Evolutionary conservation across 495 filamentous ascomycete species (phyloP).

Genomic region (Delitschia confertaspora): DNA sequence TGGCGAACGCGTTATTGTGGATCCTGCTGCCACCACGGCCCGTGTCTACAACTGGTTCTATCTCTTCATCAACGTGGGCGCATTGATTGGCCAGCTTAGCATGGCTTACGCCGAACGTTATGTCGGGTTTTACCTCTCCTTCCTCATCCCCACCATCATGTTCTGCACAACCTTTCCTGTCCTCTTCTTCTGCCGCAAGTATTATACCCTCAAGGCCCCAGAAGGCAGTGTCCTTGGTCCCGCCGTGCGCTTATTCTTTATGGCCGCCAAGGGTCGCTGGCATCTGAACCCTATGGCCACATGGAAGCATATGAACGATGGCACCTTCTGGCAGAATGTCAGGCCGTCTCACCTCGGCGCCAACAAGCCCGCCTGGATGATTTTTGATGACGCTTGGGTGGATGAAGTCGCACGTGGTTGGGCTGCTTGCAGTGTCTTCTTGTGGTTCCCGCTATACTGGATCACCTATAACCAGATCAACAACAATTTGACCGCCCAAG

Average conservation of each 20-base stretch:
- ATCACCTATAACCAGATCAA: constrained; percentile 50
- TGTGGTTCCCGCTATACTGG: constrained; percentile 55
- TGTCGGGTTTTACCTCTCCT: constrained; percentile 67
- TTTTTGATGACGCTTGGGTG: constrained; percentile 32
- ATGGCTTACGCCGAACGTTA: constrained; percentile 66
- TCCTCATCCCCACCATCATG: constrained; percentile 21
- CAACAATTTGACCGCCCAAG: constrained; percentile 70
- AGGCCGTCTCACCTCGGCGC: constrained; percentile 19
- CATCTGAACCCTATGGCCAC: constrained; percentile 13
- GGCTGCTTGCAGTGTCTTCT: constrained; percentile 22
- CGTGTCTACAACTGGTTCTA: constrained; percentile 59
- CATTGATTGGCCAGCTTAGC: constrained; percentile 43
- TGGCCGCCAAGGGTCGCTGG: constrained; percentile 6
- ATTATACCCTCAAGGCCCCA: constrained; percentile 13
- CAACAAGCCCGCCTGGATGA: constrained; percentile 10
- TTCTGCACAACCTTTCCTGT: constrained; percentile 17
- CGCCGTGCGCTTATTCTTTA: constrained; percentile 15
- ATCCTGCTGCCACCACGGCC: constrained; percentile 53
- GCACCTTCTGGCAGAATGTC: constrained; percentile 24
- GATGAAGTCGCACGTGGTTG: constrained; percentile 30
- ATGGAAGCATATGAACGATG: constrained; percentile 17
- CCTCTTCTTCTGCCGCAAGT: constrained; percentile 20
- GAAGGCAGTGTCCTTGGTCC: constrained; percentile 20
- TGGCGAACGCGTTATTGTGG: constrained; percentile 52
- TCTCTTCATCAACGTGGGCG: constrained; percentile 62